phyloP scores from a whole-genome alignment of 1,284 basidiomycete species.

The Trametes versicolor region DNA sequence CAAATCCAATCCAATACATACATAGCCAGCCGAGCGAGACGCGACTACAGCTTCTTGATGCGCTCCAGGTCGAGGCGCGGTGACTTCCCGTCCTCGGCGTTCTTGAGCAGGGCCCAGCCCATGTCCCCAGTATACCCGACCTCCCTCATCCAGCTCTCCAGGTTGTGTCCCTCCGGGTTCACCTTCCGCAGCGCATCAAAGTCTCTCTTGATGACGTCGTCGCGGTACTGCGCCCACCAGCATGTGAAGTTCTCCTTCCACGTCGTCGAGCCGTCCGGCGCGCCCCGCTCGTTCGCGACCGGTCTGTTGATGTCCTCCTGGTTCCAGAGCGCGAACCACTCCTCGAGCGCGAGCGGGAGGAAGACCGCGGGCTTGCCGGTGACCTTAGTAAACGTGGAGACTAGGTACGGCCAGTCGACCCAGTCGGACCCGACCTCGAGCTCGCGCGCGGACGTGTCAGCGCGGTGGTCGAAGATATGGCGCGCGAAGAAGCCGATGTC shows the following conservation, averaged over 20 bases:
- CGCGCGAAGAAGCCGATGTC: slow-evolving; percentile 49
- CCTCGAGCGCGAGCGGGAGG: slow-evolving; percentile 50
- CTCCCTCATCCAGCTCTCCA: slow-evolving; percentile 43
- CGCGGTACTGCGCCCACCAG: slow-evolving; percentile 53
- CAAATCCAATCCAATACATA: neutral
- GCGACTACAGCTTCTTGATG: neutral
- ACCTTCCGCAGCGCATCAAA: slow-evolving; percentile 53
- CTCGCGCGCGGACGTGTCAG: slow-evolving; percentile 50
- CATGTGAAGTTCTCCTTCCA: slow-evolving; percentile 52
- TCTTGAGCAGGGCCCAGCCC: slow-evolving; percentile 31
- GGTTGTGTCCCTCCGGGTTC: slow-evolving; percentile 45
- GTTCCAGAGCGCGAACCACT: slow-evolving; percentile 50
- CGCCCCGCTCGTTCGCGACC: slow-evolving; percentile 42
- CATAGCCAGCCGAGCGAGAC: neutral
- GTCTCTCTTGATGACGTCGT: slow-evolving; percentile 53
- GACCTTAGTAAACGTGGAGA: slow-evolving; percentile 54
- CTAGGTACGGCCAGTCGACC: slow-evolving; percentile 54
- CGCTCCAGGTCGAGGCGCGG: neutral
- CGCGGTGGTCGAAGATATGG: slow-evolving; percentile 55
- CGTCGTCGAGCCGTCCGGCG: slow-evolving; percentile 40
- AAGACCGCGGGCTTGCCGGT: slow-evolving; percentile 53
- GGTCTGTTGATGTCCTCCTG: slow-evolving; percentile 45
- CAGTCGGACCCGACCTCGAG: slow-evolving; percentile 54
- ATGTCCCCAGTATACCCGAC: slow-evolving; percentile 34
- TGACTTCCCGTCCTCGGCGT: slow-evolving; percentile 32